Conservation (phyloP, 2,329 filamentous ascomycete species). For the Colletotrichum magnum region DNA sequence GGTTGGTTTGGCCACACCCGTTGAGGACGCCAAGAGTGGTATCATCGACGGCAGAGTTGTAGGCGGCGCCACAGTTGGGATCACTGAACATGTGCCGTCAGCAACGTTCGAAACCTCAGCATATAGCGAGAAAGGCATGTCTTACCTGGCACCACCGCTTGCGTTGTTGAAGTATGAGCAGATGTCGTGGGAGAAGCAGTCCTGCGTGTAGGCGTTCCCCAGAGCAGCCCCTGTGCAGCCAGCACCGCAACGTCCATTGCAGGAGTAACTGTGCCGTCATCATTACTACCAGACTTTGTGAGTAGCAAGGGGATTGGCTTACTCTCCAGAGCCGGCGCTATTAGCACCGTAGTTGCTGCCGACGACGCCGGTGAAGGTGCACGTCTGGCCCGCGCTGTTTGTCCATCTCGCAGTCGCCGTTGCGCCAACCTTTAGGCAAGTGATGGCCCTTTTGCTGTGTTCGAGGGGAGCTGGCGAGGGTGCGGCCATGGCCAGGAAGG, state of each 20-base stretch:
- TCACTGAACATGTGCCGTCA: constrained; percentile 51
- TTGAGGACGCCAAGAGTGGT: constrained; percentile 52
- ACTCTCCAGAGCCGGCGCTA: constrained; percentile 58
- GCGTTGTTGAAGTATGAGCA: constrained; percentile 66
- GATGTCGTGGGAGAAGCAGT: constrained; percentile 65
- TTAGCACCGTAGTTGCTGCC: constrained; percentile 64
- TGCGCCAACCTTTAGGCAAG: constrained; percentile 55
- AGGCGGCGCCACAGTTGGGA: constrained; percentile 62
- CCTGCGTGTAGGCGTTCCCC: constrained; percentile 64
- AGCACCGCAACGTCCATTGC: constrained; percentile 63
- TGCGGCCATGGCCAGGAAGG: constrained; percentile 31
- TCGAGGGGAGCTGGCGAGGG: constrained; percentile 24
- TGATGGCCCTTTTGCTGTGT: constrained; percentile 49
- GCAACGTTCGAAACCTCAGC: not conserved
- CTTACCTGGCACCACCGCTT: constrained; percentile 60
- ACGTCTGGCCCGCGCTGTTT: constrained; percentile 57
- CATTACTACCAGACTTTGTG: not conserved
- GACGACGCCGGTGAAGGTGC: constrained; percentile 59
- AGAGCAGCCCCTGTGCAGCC: constrained; percentile 59
- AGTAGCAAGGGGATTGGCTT: constrained; percentile 38
- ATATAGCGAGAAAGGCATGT: not conserved
- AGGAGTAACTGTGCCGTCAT: constrained; percentile 56
- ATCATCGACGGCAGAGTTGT: constrained; percentile 58
- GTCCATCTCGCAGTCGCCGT: constrained; percentile 63
- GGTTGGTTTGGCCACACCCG: constrained; percentile 55